Conservation (phyloP, 768 basidiomycete species). For the Cystoderma amianthinum region DNA sequence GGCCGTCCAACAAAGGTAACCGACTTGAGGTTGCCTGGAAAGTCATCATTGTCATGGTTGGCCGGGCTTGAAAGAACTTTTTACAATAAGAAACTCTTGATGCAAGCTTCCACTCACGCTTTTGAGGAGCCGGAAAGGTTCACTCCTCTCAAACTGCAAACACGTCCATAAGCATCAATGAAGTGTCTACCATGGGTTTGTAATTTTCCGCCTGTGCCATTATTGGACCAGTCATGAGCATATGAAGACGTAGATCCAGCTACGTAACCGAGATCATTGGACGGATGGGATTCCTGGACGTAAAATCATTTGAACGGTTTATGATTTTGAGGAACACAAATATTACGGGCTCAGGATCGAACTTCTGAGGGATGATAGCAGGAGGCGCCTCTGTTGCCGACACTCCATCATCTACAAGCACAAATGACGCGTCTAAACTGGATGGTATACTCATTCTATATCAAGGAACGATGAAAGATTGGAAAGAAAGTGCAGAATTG, state of each 20-base stretch:
- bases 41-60: conserved; percentile 60
- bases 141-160: conserved; percentile 77
- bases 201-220: conserved; percentile 49
- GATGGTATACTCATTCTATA: conserved; percentile 21
- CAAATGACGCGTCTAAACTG: conserved; percentile 42
- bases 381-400: not conserved
- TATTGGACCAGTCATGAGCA: conserved; percentile 68
- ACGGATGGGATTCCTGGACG: conserved; percentile 33
- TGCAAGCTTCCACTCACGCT: conserved; percentile 44
- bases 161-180: conserved; percentile 71
- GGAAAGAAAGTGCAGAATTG: not conserved
- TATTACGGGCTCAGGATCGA: no score
- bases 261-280: conserved; percentile 30
- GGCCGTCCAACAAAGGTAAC: conserved; percentile 89
- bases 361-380: no score
- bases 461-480: no score
- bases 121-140: conserved; percentile 84
- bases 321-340: no score
- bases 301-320: not conserved
- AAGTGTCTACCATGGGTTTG: conserved; percentile 71
- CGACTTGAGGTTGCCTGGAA: conserved; percentile 54
- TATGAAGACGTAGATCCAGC: conserved; percentile 45
- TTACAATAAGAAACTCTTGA: conserved; percentile 3
- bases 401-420: conserved; percentile 29
- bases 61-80: conserved; percentile 40